These are phyloP conservation scores for Melocanna baccifera DNA, from an alignment of 176 grass and related monocot species.

Conservation along the genomic window DNA sequence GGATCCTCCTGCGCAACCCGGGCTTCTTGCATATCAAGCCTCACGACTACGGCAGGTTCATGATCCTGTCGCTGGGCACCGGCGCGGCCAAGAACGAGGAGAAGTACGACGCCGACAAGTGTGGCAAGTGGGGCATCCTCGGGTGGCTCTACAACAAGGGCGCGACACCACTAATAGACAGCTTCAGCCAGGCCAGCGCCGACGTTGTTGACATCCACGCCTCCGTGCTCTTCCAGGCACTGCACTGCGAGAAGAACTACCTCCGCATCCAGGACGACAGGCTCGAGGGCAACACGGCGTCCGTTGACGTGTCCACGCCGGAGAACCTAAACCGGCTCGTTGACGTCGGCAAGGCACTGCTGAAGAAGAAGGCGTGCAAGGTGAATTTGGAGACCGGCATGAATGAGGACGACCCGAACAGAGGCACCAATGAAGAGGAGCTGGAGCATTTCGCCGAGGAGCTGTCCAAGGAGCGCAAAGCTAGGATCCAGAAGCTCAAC, in stretches of 20 bases:
- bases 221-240: constrained; percentile 51
- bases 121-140: constrained; percentile 52
- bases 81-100: constrained; percentile 46
- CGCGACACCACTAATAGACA: constrained; percentile 52
- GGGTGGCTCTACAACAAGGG: constrained; percentile 58
- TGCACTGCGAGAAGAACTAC: constrained; percentile 33
- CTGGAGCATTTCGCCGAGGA: constrained; percentile 21
- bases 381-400: constrained; percentile 53
- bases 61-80: constrained; percentile 59
- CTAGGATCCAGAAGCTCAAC: constrained; percentile 4
- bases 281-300: constrained; percentile 21
- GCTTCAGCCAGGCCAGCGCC: constrained; percentile 53
- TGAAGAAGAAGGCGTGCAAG: constrained; percentile 35
- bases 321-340: constrained; percentile 44
- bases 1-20: constrained; percentile 36
- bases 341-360: constrained; percentile 36
- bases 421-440: constrained; percentile 52
- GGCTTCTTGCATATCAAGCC: constrained; percentile 43
- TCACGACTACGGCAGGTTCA: constrained; percentile 38
- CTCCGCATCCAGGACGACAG: constrained; percentile 62
- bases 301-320: constrained; percentile 31
- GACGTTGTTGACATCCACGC: constrained; percentile 73
- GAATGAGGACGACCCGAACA: not conserved
- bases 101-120: constrained; percentile 22
- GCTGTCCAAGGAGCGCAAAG: constrained; percentile 25